Evolutionary conservation across 2,329 filamentous ascomycete genomes (phyloP).

Genomic region (Byssoonygena ceratinophila): DNA sequence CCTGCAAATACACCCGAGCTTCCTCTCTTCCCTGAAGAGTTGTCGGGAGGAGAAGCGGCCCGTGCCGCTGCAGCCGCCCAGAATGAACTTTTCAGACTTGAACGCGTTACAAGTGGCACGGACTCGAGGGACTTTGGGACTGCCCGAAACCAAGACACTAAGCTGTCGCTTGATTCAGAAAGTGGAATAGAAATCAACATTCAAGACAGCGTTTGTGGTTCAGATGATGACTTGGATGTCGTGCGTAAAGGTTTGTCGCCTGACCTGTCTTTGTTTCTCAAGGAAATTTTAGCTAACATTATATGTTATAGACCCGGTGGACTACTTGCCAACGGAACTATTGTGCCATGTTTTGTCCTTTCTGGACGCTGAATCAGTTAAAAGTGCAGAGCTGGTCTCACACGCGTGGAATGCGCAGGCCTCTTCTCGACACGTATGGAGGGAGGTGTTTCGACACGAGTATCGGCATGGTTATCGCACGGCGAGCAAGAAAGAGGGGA

Average conservation of each 20-base stretch:
- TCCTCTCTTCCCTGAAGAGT: conserved; percentile 32
- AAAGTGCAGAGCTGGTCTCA: conserved; percentile 47
- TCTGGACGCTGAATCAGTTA: conserved; percentile 48
- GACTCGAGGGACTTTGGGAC: conserved; percentile 23
- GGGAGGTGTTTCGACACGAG: conserved; percentile 48
- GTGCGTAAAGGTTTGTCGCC: conserved; percentile 30
- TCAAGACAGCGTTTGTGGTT: conserved; percentile 29
- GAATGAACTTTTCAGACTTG: conserved; percentile 33
- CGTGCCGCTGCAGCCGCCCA: conserved; percentile 42
- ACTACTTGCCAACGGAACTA: conserved; percentile 49
- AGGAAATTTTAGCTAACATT: conserved; percentile 13
- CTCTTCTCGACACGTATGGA: conserved; percentile 51
- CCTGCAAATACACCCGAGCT: conserved; percentile 31
- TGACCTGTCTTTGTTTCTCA: background rate
- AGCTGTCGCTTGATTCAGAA: conserved; percentile 35
- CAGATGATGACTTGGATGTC: conserved; percentile 26
- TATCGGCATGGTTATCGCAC: conserved; percentile 39
- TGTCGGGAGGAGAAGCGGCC: conserved; percentile 36
- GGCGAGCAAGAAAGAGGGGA: conserved; percentile 8
- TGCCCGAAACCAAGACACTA: conserved; percentile 19
- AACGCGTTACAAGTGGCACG: conserved; percentile 21
- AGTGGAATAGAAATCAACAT: conserved; percentile 42
- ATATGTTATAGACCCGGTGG: conserved; percentile 41
- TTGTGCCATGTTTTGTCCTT: conserved; percentile 49
- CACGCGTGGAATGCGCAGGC: conserved; percentile 47